These are phyloP conservation scores for Nectriaceae sp. DNA, from an alignment of 2,329 filamentous ascomycete species.

Conservation along the genomic window DNA sequence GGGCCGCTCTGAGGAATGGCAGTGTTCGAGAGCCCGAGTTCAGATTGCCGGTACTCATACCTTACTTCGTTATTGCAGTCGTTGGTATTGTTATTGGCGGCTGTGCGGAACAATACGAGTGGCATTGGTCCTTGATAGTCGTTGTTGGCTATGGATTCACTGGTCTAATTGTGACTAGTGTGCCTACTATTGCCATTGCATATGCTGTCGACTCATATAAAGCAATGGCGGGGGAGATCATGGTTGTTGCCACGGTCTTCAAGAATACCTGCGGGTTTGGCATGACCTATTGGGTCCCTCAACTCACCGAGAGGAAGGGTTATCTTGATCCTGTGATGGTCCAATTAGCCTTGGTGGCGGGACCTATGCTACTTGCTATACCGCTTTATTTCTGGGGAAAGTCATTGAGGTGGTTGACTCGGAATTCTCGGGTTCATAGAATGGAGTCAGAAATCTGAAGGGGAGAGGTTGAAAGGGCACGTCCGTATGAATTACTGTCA, in stretches of 20 bases:
- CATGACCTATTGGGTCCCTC: not conserved
- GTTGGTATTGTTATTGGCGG: not conserved
- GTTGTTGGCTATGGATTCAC: not conserved
- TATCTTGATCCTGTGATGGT: not conserved
- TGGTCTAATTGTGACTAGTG: not conserved
- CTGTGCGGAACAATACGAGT: not conserved
- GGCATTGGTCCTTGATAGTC: not conserved
- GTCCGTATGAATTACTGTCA: too few relatives aligned
- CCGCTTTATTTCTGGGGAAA: not conserved
- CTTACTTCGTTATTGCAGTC: not conserved
- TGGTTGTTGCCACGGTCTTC: not conserved
- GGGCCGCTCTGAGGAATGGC: constrained; percentile 42
- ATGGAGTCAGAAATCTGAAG: too few relatives aligned
- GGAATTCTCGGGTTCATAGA: too few relatives aligned
- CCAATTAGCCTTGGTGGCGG: not conserved
- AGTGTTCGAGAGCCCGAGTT: constrained; percentile 52
- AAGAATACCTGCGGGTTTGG: not conserved
- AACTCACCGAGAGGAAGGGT: not conserved
- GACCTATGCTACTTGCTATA: not conserved
- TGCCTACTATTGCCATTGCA: not conserved
- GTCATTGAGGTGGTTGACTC: too few relatives aligned
- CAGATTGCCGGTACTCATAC: constrained; percentile 32
- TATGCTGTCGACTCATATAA: not conserved
- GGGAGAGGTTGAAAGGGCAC: too few relatives aligned
- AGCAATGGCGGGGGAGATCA: not conserved